Evolutionary conservation across 202 grass and related monocot genomes (phyloP).

Genomic region (Tripidium arundinaceum): DNA sequence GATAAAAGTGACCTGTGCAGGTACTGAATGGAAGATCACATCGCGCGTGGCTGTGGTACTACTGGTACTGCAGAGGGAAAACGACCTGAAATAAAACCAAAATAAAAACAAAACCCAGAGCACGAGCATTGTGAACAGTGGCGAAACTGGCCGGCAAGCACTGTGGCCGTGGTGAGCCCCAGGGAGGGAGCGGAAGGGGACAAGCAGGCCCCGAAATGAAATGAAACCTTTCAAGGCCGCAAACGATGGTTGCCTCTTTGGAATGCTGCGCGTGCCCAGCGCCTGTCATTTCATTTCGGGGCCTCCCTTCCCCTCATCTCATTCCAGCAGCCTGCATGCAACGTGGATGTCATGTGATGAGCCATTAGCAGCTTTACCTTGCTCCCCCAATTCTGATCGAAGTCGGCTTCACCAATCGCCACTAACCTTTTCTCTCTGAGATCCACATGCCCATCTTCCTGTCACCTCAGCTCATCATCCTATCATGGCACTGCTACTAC

Average conservation of each 20-base stretch:
- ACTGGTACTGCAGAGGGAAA: slow-evolving; percentile 4
- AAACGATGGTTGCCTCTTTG: slow-evolving; percentile 32
- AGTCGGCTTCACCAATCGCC: slow-evolving; percentile 14
- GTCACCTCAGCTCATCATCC: background rate
- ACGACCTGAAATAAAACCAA: background rate
- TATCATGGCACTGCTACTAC: background rate
- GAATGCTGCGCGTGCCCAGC: slow-evolving; percentile 32
- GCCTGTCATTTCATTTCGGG: slow-evolving; percentile 7
- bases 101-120: background rate
- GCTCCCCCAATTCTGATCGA: background rate
- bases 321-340: background rate
- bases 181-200: slow-evolving; percentile 16
- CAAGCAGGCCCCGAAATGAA: slow-evolving; percentile 30
- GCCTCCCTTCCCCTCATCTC: background rate
- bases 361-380: slow-evolving; percentile 15
- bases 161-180: slow-evolving; percentile 5
- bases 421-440: slow-evolving; percentile 1
- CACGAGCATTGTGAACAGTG: background rate
- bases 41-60: background rate
- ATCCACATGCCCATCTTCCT: background rate
- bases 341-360: slow-evolving; percentile 31
- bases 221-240: slow-evolving; percentile 39
- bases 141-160: background rate
- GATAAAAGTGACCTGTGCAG: background rate
- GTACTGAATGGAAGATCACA: background rate